phyloP scores from a whole-genome alignment of 371 early-diverging fungal genomes.

The Mucor velutinosus region DNA sequence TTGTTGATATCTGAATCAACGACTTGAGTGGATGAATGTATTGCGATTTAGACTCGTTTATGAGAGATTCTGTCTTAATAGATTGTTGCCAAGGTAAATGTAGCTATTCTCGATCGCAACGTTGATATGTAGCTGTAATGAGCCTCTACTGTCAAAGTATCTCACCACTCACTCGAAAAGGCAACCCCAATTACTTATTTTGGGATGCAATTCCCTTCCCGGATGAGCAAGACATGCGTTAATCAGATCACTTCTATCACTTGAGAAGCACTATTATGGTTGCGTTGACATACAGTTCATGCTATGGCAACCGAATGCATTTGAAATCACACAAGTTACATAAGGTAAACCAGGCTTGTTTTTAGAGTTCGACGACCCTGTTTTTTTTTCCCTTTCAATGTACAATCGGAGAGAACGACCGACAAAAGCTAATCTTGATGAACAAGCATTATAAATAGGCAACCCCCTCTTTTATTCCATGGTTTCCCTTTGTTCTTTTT shows the following conservation, averaged over 20 bases:
- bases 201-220: neutral
- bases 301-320: neutral
- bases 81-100: neutral
- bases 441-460: neutral
- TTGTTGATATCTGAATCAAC: neutral
- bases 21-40: neutral
- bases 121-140: neutral
- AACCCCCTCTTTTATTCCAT: neutral
- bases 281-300: neutral
- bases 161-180: neutral
- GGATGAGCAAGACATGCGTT: neutral
- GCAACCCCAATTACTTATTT: neutral
- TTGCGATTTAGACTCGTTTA: no score
- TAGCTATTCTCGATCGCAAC: no score
- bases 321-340: neutral
- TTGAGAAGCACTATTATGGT: neutral
- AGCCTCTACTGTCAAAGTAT: neutral
- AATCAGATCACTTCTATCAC: neutral
- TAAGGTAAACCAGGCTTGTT: neutral
- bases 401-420: neutral
- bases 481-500: neutral
- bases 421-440: conserved; percentile 2
- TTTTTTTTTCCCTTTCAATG: neutral
- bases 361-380: neutral
- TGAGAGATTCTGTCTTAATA: no score